Evolutionary conservation across 192 early-diverging fungal species (phyloP).

Genomic region (Entomortierella beljakovae): DNA sequence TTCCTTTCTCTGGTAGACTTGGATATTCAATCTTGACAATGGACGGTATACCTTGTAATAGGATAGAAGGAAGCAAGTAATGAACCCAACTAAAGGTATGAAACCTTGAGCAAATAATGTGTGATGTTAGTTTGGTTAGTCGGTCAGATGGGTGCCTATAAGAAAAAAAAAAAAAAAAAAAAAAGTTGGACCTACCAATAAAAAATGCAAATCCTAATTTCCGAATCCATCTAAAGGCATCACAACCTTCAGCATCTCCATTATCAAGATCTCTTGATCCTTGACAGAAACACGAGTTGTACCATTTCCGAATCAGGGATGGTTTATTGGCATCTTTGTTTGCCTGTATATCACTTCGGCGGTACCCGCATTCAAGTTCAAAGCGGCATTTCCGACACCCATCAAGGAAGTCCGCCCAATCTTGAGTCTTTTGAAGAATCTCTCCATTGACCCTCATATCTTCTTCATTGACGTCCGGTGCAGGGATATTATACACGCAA

Average conservation of each 20-base stretch:
- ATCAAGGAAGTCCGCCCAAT: slow-evolving; percentile 7
- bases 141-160: no score
- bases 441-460: slow-evolving; percentile 14
- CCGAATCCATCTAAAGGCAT: no score
- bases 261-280: no score
- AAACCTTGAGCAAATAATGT: slow-evolving; percentile 8
- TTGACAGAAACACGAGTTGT: no score
- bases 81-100: slow-evolving; percentile 15
- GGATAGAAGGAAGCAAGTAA: slow-evolving; percentile 9
- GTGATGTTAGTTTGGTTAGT: not conserved
- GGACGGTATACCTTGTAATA: slow-evolving; percentile 24
- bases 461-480: slow-evolving; percentile 1
- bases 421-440: not conserved
- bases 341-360: no score
- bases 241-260: no score
- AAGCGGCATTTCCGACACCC: not conserved
- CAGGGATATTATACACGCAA: not conserved
- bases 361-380: not conserved
- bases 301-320: no score
- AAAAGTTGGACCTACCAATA: no score
- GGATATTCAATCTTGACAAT: slow-evolving; percentile 1
- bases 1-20: not conserved
- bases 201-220: no score
- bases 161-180: no score
- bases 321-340: no score